These are phyloP conservation scores for Magnaporthales sp. DNA, from an alignment of 2,329 filamentous ascomycete genomes.

Conservation along the genomic window DNA sequence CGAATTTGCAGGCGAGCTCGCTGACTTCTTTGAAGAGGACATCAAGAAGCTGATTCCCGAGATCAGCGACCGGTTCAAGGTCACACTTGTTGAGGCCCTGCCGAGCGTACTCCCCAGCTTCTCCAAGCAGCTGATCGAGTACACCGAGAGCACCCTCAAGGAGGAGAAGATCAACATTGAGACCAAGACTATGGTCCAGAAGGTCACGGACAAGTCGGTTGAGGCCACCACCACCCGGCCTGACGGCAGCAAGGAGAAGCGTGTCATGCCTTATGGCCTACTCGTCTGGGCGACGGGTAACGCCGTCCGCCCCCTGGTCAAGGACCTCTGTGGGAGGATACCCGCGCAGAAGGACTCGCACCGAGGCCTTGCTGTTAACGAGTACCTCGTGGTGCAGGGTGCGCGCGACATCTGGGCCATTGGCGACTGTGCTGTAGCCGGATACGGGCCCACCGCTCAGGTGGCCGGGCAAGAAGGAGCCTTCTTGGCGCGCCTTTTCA, in stretches of 20 bases:
- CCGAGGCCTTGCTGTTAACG: conserved; percentile 91
- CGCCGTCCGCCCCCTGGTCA: conserved; percentile 79
- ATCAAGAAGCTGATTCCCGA: conserved; percentile 97
- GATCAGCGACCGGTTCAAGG: conserved; percentile 89
- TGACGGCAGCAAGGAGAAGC: conserved; percentile 73
- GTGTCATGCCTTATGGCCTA: conserved; percentile 85
- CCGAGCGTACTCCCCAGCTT: conserved; percentile 97
- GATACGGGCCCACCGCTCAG: conserved; percentile 95
- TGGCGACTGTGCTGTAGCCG: conserved; percentile 93
- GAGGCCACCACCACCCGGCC: conserved; percentile 78
- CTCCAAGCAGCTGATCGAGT: conserved; percentile 98
- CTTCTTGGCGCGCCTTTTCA: conserved; percentile 93
- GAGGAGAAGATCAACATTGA: conserved; percentile 97
- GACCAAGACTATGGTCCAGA: conserved; percentile 99
- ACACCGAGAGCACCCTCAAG: conserved; percentile 98
- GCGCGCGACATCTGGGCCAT: conserved; percentile 96
- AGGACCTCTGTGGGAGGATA: conserved; percentile 85
- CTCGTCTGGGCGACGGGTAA: conserved; percentile 99
- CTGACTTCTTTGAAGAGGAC: conserved; percentile 98
- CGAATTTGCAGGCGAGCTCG: conserved; percentile 95
- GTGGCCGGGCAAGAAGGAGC: conserved; percentile 91
- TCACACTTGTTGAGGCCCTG: conserved; percentile 93
- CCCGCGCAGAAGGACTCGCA: conserved; percentile 92
- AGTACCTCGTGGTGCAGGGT: conserved; percentile 97
- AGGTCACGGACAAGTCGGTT: conserved; percentile 84